Conservation (phyloP, 441 rosid genomes). For the Euphorbia celastroides region DNA sequence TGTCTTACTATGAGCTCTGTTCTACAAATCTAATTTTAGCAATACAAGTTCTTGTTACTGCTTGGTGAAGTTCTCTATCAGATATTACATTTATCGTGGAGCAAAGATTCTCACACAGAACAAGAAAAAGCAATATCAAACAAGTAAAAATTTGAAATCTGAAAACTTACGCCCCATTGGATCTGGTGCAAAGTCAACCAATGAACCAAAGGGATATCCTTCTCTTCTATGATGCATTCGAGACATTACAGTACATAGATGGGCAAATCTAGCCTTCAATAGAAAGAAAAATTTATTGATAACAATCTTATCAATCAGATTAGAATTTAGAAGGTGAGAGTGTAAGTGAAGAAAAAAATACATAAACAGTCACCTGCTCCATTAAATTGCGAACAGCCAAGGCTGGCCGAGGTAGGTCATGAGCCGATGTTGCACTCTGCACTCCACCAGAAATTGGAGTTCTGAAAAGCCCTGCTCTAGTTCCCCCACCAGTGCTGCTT, state of each 20-base stretch:
- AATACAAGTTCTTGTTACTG: too few species aligned
- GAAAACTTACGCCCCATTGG: constrained; percentile 79
- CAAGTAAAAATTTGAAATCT: constrained; percentile 17
- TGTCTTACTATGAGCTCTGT: too few species aligned
- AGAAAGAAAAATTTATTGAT: constrained; percentile 19
- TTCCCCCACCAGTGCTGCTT: constrained; percentile 56
- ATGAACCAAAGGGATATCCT: constrained; percentile 98
- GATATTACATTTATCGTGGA: not conserved
- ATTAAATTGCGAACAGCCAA: constrained; percentile 93
- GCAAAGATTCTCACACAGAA: not conserved
- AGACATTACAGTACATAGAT: constrained; percentile 93
- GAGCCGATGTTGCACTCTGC: constrained; percentile 97
- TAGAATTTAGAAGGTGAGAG: constrained; percentile 6
- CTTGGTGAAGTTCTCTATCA: too few species aligned
- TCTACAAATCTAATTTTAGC: too few species aligned
- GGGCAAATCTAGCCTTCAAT: constrained; percentile 92
- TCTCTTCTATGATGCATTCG: constrained; percentile 95
- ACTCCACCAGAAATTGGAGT: constrained; percentile 99
- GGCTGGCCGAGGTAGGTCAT: constrained; percentile 88
- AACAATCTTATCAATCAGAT: constrained; percentile 1
- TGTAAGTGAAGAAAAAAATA: constrained; percentile 5
- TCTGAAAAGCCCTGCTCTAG: constrained; percentile 87
- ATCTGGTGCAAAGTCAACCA: constrained; percentile 96
- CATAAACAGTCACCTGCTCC: constrained; percentile 69
- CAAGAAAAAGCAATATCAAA: not conserved